Base-by-base conservation (phyloP, 2,329 filamentous ascomycete species). In the Colletotrichum truncatum region DNA sequence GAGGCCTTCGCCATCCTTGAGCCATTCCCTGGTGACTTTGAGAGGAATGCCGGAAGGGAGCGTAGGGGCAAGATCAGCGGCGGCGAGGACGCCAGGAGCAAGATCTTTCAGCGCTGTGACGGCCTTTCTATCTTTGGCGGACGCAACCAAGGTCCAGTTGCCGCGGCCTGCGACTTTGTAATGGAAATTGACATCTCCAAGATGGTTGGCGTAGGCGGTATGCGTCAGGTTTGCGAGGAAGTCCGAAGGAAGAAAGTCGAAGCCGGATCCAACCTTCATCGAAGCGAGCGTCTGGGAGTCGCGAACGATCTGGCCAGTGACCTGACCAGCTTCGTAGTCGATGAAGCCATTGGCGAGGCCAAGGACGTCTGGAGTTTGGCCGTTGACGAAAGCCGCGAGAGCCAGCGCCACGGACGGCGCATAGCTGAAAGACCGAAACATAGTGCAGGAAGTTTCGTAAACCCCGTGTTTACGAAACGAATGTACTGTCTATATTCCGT, bases 191-290 rank as follows among this genome's bases (percentile, higher is more conserved):
- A 89, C 76, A 48, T 89, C 87, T 4, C 87, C 87, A 69, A 84
- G 83, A 70, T 89, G 87, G 66, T 89, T 87, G 65, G 87, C 82
- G 3, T 82, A 82, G 63, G 87, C 81, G 63, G 87, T 77, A 3
- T 49, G 51, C 10, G 83, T 80, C 7, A 86, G 79, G 14, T 75
- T 73, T 0, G 78, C 63, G 4, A 88, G 77, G 45, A 82, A 73
- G 69, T 87, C 86, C 7, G 77, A 84, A 0, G 86, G 86, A 2
- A 86, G 77, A 67, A 88, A 89, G 72, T 89, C 84, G 66, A 87
- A 88, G 0, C 73, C 64, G 3, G 74, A 71, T 0, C 74, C 75
- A 0, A 74, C 69, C 9, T 73, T 78, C 11, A 87, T 71, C 0
- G 85, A 87, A 8, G 75, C 81, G 2, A 87, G 77, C 1, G 85